phyloP scores from a whole-genome alignment of 2,329 filamentous ascomycete species.

The Colletotrichum lentis region DNA sequence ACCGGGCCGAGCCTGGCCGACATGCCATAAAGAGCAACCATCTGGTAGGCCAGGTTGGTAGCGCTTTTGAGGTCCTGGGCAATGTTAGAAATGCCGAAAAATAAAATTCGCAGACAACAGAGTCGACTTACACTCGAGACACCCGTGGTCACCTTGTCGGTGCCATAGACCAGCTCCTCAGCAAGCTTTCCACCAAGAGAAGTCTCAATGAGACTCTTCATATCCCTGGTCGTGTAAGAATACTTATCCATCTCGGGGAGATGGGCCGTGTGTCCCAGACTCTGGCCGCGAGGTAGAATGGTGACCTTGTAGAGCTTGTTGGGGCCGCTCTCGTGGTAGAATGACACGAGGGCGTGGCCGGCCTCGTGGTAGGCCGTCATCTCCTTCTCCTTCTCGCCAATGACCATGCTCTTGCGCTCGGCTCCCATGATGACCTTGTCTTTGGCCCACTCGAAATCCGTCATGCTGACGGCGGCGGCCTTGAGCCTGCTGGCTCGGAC shows the following conservation, averaged over 20 bases:
- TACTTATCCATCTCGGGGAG: constrained; percentile 94
- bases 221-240: constrained; percentile 84
- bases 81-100: constrained; percentile 41
- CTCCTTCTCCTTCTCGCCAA: constrained; percentile 91
- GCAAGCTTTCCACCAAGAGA: constrained; percentile 87
- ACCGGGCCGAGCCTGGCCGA: constrained; percentile 87
- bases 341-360: constrained; percentile 88
- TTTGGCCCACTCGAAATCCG: constrained; percentile 95
- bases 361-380: constrained; percentile 97
- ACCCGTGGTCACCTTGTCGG: constrained; percentile 90
- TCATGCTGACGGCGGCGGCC: constrained; percentile 74
- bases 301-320: constrained; percentile 95
- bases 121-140: constrained; percentile 73
- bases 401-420: constrained; percentile 87
- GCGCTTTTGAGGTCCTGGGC: constrained; percentile 82
- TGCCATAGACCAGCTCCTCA: constrained; percentile 89
- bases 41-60: constrained; percentile 82
- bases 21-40: constrained; percentile 92
- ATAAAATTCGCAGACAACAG: background rate
- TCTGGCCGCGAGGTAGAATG: constrained; percentile 88
- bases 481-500: constrained; percentile 92
- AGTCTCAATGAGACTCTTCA: constrained; percentile 80
- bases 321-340: constrained; percentile 77
- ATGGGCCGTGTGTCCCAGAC: constrained; percentile 86
- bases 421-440: constrained; percentile 98